Evolutionary conservation across 805 yeast genomes (phyloP).

Genomic region (Lipomyces sp.): DNA sequence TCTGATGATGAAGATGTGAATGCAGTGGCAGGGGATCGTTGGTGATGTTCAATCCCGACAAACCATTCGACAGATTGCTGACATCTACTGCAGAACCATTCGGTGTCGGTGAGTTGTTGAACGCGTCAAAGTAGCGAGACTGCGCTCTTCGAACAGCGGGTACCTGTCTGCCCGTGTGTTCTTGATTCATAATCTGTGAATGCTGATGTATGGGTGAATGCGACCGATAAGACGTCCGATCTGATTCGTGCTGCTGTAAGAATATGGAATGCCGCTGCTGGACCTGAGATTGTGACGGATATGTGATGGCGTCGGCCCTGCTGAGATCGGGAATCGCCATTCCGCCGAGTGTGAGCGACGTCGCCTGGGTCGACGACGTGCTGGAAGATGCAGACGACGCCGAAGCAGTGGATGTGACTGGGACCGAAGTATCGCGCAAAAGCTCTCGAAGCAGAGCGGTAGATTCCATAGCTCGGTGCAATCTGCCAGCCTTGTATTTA

Average conservation of each 20-base stretch:
- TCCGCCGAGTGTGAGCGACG: constrained; percentile 5
- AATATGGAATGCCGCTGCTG: background rate
- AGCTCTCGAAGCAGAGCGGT: constrained; percentile 11
- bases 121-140: constrained; percentile 29
- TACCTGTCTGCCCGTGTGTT: background rate
- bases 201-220: constrained; percentile 2
- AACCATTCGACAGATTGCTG: constrained; percentile 14
- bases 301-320: background rate
- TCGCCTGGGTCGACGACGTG: constrained; percentile 5
- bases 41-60: constrained; percentile 16
- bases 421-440: constrained; percentile 12
- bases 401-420: constrained; percentile 3
- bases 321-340: constrained; percentile 6
- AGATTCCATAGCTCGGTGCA: background rate
- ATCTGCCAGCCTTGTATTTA: background rate
- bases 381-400: constrained; percentile 12
- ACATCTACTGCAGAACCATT: constrained; percentile 4
- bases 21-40: background rate
- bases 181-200: constrained; percentile 12
- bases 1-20: constrained; percentile 9
- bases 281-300: background rate
- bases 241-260: background rate
- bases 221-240: background rate
- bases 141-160: constrained; percentile 23
- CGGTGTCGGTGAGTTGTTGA: background rate